phyloP scores from a whole-genome alignment of 108 stramenopile species.

The Pseudonitzschia multiseries region DNA sequence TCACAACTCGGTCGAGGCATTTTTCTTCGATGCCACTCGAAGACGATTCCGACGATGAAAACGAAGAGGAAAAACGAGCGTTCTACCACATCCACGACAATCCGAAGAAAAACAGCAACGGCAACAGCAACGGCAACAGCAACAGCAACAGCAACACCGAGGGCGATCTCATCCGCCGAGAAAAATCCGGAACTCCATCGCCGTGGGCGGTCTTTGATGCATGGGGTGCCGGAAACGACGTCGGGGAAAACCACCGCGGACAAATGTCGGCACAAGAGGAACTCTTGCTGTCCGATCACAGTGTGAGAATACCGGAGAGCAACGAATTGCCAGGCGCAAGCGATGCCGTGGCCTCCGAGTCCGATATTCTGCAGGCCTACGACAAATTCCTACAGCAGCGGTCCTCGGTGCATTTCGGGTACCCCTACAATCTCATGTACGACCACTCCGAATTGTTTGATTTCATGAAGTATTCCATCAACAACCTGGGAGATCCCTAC shows the following conservation, averaged over 20 bases:
- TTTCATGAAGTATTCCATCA: constrained; percentile 91
- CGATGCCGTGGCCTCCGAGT: constrained; percentile 46
- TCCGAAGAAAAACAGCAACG: neutral
- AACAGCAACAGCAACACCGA: neutral
- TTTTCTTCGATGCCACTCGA: constrained; percentile 1
- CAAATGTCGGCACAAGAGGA: constrained; percentile 45
- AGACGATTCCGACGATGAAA: constrained; percentile 3
- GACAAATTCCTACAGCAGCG: constrained; percentile 68
- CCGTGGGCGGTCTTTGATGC: constrained; percentile 92
- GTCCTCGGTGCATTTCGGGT: constrained; percentile 80
- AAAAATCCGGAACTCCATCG: constrained; percentile 79
- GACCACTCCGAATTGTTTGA: constrained; percentile 79
- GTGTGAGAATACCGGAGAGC: constrained; percentile 69
- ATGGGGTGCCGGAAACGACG: constrained; percentile 75
- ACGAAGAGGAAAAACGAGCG: too few species aligned
- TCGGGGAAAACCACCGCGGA: constrained; percentile 38
- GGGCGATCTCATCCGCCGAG: constrained; percentile 18
- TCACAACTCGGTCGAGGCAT: neutral
- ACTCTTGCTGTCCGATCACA: constrained; percentile 42
- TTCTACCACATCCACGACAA: neutral
- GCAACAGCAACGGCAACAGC: neutral
- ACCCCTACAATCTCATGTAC: constrained; percentile 91
- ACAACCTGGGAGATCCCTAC: constrained; percentile 89
- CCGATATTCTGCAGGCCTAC: constrained; percentile 72
- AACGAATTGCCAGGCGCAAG: constrained; percentile 32